A percentile compares a stretch with the other conserved stretches of the same genome.
Conservation (phyloP, 1,139 yeast genomes). For the Yamadazyma mexicana region DNA sequence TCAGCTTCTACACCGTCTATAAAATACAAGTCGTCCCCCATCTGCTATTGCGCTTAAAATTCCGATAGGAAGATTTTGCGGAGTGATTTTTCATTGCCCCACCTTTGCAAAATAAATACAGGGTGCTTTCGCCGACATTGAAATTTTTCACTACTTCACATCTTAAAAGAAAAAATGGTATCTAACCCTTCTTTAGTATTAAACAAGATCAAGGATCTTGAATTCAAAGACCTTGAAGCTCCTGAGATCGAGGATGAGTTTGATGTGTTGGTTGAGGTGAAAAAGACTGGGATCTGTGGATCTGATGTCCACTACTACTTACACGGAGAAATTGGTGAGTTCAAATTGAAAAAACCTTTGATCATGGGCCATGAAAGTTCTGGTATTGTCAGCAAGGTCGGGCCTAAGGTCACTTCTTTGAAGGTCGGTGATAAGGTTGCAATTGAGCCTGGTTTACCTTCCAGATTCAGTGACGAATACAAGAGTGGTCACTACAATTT, state of each 20-base stretch:
- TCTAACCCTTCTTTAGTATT: slow-evolving; percentile 71
- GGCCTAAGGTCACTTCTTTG: slow-evolving; percentile 53
- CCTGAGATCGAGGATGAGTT: slow-evolving; percentile 63
- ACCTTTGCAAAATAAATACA: slow-evolving; percentile 1
- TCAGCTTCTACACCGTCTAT: no score
- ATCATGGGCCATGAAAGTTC: slow-evolving; percentile 79
- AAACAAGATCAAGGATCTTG: slow-evolving; percentile 61
- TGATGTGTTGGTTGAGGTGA: slow-evolving; percentile 73
- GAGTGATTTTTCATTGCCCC: slow-evolving; percentile 8
- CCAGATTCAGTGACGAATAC: slow-evolving; percentile 72
- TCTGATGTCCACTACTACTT: slow-evolving; percentile 82
- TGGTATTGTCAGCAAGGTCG: slow-evolving; percentile 69
- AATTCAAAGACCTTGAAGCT: slow-evolving; percentile 62
- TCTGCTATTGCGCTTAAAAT: slow-evolving; percentile 8
- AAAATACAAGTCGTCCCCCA: no score
- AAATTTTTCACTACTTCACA: background rate
- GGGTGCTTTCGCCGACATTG: background rate
- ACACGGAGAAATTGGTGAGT: slow-evolving; percentile 80
- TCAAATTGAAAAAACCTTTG: slow-evolving; percentile 64
- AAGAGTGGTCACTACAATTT: slow-evolving; percentile 76
- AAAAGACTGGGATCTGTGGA: slow-evolving; percentile 84
- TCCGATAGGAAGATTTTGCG: slow-evolving; percentile 13
- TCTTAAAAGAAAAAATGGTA: slow-evolving; percentile 16
- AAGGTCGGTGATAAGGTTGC: slow-evolving; percentile 84
- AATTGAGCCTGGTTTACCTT: slow-evolving; percentile 73